phyloP scores from a whole-genome alignment of 148 eudicot genomes.

The Amaranthus cruentus region DNA sequence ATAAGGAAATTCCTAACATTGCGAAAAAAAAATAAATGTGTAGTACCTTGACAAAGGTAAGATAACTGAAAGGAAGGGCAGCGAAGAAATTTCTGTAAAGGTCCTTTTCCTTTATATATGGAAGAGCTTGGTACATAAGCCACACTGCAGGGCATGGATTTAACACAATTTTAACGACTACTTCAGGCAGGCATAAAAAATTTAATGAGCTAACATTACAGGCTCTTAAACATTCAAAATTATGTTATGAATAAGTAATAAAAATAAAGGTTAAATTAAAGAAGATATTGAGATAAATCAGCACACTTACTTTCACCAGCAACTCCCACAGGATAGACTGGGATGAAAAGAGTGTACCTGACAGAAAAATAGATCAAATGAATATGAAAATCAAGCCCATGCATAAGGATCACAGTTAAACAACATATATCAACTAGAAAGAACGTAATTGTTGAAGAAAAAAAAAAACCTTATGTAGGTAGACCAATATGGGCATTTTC shows the following conservation, averaged over 20 bases:
- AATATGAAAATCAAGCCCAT: background rate
- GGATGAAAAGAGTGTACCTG: constrained; percentile 85
- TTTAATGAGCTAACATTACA: background rate
- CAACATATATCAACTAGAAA: background rate
- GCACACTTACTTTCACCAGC: constrained; percentile 72
- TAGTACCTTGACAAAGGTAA: constrained; percentile 56
- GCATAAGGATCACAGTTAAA: background rate
- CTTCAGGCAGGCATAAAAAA: background rate
- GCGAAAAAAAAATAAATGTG: background rate
- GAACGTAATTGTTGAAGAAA: constrained; percentile 3
- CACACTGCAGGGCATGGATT: constrained; percentile 52
- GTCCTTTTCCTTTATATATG: constrained; percentile 52
- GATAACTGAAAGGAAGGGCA: constrained; percentile 60
- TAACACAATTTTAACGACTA: constrained; percentile 2
- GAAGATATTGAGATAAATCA: background rate
- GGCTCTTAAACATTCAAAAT: background rate
- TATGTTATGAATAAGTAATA: background rate
- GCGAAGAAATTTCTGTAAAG: constrained; percentile 54
- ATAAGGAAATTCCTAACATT: no score
- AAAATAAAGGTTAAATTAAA: background rate
- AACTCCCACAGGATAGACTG: constrained; percentile 69
- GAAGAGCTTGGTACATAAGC: constrained; percentile 89
- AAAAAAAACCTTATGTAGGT: constrained; percentile 66
- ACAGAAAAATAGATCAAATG: background rate
- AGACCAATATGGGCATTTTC: constrained; percentile 50